Evolutionary conservation across 169 alveolate genomes (phyloP).

Genomic region (Cytauxzoon felis): DNA sequence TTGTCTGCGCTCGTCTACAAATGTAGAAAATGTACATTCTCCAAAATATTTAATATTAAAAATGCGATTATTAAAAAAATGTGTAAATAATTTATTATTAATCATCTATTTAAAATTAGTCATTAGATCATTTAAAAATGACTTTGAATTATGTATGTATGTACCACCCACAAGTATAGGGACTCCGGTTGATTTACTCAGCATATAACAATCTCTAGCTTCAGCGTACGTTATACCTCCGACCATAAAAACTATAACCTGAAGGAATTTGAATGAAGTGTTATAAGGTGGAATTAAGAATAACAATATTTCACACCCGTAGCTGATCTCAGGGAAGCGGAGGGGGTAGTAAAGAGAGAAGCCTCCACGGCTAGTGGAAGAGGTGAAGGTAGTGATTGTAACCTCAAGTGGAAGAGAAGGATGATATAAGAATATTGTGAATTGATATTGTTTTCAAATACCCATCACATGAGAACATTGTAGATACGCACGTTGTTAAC

Average conservation of each 20-base stretch:
- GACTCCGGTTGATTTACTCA: constrained; percentile 53
- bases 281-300: background rate
- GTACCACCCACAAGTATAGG: constrained; percentile 62
- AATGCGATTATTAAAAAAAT: constrained; percentile 20
- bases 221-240: constrained; percentile 90
- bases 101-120: background rate
- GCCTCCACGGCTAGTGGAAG: too few relatives aligned
- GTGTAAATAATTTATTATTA: background rate
- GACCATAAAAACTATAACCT: constrained; percentile 77
- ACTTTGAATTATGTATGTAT: constrained; percentile 41
- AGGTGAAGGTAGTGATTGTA: too few relatives aligned
- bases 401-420: background rate
- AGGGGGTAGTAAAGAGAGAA: too few relatives aligned
- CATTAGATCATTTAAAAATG: constrained; percentile 31
- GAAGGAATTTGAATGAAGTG: constrained; percentile 7
- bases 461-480: too few relatives aligned
- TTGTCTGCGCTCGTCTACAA: constrained; percentile 47
- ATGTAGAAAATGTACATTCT: too few relatives aligned
- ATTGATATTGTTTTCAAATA: too few relatives aligned
- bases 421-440: too few relatives aligned
- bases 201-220: constrained; percentile 71
- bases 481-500: too few relatives aligned
- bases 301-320: too few relatives aligned
- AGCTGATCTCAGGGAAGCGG: too few relatives aligned
- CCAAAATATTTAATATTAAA: too few relatives aligned